These are phyloP conservation scores for Sporothrix sp. DNA, from an alignment of 2,329 filamentous ascomycete genomes.

Conservation along the genomic window DNA sequence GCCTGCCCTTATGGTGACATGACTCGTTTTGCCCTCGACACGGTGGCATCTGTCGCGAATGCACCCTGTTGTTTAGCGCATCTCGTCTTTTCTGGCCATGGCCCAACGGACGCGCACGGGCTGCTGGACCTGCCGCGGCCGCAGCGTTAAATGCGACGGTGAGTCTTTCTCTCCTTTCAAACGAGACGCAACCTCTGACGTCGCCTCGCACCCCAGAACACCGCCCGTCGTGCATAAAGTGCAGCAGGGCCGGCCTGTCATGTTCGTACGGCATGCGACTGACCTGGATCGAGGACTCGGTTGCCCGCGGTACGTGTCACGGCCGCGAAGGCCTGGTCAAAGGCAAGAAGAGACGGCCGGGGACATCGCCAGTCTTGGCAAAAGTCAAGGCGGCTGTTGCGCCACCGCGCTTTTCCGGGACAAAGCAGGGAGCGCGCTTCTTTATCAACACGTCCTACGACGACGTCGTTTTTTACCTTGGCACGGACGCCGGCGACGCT, in stretches of 20 bases:
- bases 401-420: neutral
- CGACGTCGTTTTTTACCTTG: slow-evolving; percentile 1
- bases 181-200: neutral
- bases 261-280: slow-evolving; percentile 8
- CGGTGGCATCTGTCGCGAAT: too few relatives aligned
- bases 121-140: slow-evolving; percentile 9
- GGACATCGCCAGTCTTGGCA: neutral
- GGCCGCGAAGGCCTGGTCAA: slow-evolving; percentile 4
- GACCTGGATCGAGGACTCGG: slow-evolving; percentile 9
- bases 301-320: slow-evolving; percentile 7
- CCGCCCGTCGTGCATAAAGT: neutral
- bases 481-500: neutral
- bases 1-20: too few relatives aligned
- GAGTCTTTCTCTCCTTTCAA: neutral
- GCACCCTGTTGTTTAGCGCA: too few relatives aligned
- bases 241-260: slow-evolving; percentile 1
- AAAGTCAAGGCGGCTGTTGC: neutral
- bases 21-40: too few relatives aligned
- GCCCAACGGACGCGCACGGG: slow-evolving; percentile 7
- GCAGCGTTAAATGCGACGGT: slow-evolving; percentile 12
- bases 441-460: slow-evolving; percentile 6
- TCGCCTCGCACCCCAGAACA: neutral
- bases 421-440: neutral
- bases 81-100: too few relatives aligned
- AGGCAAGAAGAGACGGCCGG: neutral